phyloP scores from a whole-genome alignment of 148 eudicot species.

The Nyssa sinensis region DNA sequence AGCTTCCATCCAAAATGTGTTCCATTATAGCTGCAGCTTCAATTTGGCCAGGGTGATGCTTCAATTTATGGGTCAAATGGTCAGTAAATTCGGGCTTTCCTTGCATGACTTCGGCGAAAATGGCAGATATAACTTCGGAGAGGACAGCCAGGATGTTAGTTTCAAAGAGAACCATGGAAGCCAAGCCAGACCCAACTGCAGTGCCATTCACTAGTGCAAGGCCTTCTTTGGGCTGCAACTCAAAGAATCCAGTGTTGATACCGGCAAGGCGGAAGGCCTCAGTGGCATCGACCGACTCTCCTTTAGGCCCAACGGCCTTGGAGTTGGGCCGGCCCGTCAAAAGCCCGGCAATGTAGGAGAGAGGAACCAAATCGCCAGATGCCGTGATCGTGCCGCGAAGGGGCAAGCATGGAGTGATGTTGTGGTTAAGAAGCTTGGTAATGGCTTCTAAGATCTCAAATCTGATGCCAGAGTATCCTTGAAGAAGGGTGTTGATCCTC shows the following conservation, averaged over 20 bases:
- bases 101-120: constrained; percentile 35
- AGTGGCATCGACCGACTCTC: constrained; percentile 5
- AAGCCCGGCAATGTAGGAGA: constrained; percentile 39
- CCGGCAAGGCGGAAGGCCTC: constrained; percentile 26
- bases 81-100: constrained; percentile 38
- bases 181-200: constrained; percentile 36
- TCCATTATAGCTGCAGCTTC: constrained; percentile 40
- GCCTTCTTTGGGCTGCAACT: constrained; percentile 38
- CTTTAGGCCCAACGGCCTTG: constrained; percentile 25
- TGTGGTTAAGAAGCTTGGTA: constrained; percentile 28
- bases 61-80: constrained; percentile 34
- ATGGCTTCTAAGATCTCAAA: constrained; percentile 36
- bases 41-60: constrained; percentile 39
- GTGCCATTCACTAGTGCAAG: constrained; percentile 36
- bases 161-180: constrained; percentile 31
- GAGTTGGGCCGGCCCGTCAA: constrained; percentile 32
- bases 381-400: constrained; percentile 35
- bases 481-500: constrained; percentile 35
- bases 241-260: constrained; percentile 24
- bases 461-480: constrained; percentile 35
- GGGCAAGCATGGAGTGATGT: constrained; percentile 38
- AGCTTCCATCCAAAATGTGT: constrained; percentile 31
- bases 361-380: constrained; percentile 34
- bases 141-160: constrained; percentile 26
- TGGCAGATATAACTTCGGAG: constrained; percentile 24